Evolutionary conservation across 257 asterid genomes (phyloP), one percentile per base, ranked within the genome.

Genomic region (Salvia splendens): DNA sequence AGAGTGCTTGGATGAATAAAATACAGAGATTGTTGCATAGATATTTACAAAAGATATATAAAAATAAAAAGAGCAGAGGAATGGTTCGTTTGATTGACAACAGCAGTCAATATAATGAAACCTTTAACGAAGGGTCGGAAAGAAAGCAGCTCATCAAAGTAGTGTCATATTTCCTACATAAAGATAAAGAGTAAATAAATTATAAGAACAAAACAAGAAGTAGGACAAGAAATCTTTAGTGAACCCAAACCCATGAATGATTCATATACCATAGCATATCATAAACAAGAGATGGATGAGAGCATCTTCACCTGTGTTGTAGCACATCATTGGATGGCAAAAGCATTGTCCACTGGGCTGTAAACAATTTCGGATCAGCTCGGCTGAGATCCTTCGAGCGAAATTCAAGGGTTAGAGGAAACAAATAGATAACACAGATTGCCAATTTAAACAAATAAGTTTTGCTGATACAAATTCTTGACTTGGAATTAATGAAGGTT

Each of bases 61-160:
- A 36, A 64, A 73, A 33, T 12, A 24, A 68, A 40, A 67, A 45
- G 17, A 41, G 52, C n/a, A 62, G 61, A 64, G 59, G 54, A 62
- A 41, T 62, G 56, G 28, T 42, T 50, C 36, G 48, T 43, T 38
- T 35, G 40, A 69, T 42, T 24, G 53, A 33, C 24, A 68, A 69
- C 38, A 33, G 73, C 40, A 73, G 59, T 40, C 35, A 68, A 69
- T 65, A 61, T 32, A 65, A 59, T 66, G 70, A 61, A 69, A 89
- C 98, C 98, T 92, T 89, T 46, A 77, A 51, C 56, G 79, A 71
- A 72, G 97, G 96, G 82, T 92, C 98, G 73, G 80, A 88, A 52
- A 92, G 93, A 80, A 92, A 79, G 86, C 98, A 89, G 76, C 97
- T 89, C 93, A 89, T 74, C 78, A 92, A 71, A 58, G 87, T 87